Conservation (phyloP, 148 eudicot species). For the Vaccinium macrocarpon region DNA sequence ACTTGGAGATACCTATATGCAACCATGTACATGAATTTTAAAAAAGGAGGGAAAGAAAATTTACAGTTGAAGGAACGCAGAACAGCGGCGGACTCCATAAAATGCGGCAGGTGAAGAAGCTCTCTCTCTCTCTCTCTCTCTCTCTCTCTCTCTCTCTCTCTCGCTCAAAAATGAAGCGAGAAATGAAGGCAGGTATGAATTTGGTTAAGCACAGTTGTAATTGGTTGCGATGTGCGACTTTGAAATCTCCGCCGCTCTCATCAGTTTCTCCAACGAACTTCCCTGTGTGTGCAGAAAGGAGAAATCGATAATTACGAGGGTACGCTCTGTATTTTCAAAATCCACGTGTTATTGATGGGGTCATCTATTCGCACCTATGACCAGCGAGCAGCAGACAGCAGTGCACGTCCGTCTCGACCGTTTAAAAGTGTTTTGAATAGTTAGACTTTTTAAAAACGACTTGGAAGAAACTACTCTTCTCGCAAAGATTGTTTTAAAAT, state of each 20-base stretch:
- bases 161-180: conserved; percentile 2
- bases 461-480: too few species aligned
- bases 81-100: conserved; percentile 23
- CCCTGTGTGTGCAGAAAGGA: neutral
- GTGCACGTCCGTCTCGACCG: too few species aligned
- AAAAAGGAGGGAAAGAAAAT: neutral
- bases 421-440: too few species aligned
- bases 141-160: conserved; percentile 9
- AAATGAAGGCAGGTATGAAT: neutral
- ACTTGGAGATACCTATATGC: neutral
- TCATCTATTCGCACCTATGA: too few species aligned
- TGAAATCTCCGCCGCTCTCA: neutral
- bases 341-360: neutral
- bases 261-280: neutral
- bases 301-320: conserved; percentile 5
- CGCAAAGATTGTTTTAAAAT: too few species aligned
- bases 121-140: neutral
- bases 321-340: neutral
- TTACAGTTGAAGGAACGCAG: conserved; percentile 17
- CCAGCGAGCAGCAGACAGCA: too few species aligned
- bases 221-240: neutral
- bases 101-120: conserved; percentile 2
- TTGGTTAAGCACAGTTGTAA: conserved; percentile 4
- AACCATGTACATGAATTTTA: neutral
- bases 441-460: too few species aligned